Percentiles rank a stretch among this genome's conserved stretches.
Evolutionary conservation across 805 yeast species (phyloP).

Genomic region (Pichia rugopelliculosa): DNA sequence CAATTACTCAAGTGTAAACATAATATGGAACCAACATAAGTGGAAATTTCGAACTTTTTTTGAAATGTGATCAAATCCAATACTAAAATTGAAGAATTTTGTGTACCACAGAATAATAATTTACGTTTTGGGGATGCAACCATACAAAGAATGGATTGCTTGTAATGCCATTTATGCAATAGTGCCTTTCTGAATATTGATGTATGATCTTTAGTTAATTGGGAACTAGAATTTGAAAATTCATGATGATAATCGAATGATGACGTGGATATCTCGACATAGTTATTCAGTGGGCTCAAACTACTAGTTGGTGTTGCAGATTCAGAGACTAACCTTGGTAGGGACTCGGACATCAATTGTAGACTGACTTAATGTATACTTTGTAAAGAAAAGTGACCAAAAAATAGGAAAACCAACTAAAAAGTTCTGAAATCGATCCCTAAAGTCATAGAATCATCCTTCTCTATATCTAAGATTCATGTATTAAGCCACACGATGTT

Average conservation of each 20-base stretch:
- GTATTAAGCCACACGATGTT: background rate
- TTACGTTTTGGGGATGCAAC: conserved; percentile 51
- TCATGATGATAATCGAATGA: conserved; percentile 10
- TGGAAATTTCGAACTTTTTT: conserved; percentile 42
- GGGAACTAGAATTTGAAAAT: conserved; percentile 1
- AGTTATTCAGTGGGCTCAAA: background rate
- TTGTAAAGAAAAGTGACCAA: background rate
- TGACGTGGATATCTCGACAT: background rate
- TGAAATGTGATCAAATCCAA: conserved; percentile 62
- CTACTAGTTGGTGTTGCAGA: background rate
- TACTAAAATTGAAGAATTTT: conserved; percentile 69
- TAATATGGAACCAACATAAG: conserved; percentile 70
- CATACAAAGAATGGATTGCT: conserved; percentile 66
- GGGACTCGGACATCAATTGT: background rate
- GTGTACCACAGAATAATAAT: conserved; percentile 82
- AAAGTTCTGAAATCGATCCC: background rate
- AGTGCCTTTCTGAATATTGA: conserved; percentile 7
- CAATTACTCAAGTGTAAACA: conserved; percentile 50
- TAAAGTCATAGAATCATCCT: too few relatives aligned
- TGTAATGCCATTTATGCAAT: conserved; percentile 70
- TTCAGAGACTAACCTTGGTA: background rate
- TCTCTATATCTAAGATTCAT: too few relatives aligned
- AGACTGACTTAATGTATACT: background rate
- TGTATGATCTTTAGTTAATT: conserved; percentile 10
- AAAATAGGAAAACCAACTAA: background rate